Evolutionary conservation across 2,329 filamentous ascomycete genomes (phyloP), one percentile per base, ranked within the genome.

Genomic region (Mycogone perniciosa): DNA sequence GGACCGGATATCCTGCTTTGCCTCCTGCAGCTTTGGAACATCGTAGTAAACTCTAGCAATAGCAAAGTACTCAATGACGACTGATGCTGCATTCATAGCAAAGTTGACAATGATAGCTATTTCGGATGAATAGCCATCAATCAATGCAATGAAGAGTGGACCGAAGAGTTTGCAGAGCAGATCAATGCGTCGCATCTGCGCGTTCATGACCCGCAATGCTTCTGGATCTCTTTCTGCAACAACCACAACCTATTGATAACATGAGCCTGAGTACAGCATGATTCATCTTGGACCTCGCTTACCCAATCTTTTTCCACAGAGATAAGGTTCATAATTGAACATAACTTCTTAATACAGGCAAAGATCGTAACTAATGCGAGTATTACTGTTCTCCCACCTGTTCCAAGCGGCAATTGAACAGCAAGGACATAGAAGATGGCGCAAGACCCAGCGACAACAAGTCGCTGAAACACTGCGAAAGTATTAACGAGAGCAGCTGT

Each of bases 301-400:
- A 81, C 75, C 85, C 86, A 89, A 58, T 90, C 86, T 59, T 82
- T 72, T 63, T 89, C 86, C 0, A 90, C 76, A 0, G 86, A 73
- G 1, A 89, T 78, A 0, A 80, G 72, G 61, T 89, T 89, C 63
- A 81, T 74, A 5, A 84, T 74, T 1, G 82, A 75, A 10, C 73
- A 75, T 7, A 88, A 65, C 62, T 89, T 90, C 66, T 90, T 87
- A 1, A 84, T 60, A 50, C 85, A 86, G 1, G 84, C 83, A 41
- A 88, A 67, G 0, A 79, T 13, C 0, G 48, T 47, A 7, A 44
- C 38, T 2, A 51, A 7, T 7, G 31, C 46, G 8, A 52, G 13
- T 7, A 52, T 27, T 3, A n/a, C 34, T 44, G 40, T 33, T 29
- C 40, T 44, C 13, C 41, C n/a, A 9, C 40, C 2, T 5, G 33